Evolutionary conservation across 768 basidiomycete species (phyloP).

Genomic region (Lentinula edodes): DNA sequence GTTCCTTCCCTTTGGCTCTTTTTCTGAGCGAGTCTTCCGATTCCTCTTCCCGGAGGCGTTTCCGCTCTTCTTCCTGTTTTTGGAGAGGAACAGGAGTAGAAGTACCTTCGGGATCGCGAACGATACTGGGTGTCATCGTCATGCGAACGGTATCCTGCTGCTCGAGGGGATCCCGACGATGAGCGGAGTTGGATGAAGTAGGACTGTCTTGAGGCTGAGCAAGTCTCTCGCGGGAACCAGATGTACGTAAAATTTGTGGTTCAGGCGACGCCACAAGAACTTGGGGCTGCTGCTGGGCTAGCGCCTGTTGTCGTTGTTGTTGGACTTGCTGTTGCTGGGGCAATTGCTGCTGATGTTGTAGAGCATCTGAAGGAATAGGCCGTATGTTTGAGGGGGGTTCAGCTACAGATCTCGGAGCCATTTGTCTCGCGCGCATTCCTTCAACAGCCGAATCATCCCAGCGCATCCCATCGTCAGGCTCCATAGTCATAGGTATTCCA

Average conservation of each 20-base stretch:
- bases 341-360: constrained; percentile 28
- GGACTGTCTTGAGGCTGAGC: constrained; percentile 10
- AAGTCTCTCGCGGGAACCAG: constrained; percentile 46
- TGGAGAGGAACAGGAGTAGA: constrained; percentile 15
- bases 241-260: constrained; percentile 32
- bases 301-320: constrained; percentile 20
- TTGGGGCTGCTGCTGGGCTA: constrained; percentile 18
- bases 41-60: constrained; percentile 43
- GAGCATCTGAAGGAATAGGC: constrained; percentile 22
- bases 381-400: constrained; percentile 29
- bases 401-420: constrained; percentile 15
- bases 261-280: constrained; percentile 7
- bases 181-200: constrained; percentile 15
- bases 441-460: constrained; percentile 77
- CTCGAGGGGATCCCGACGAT: constrained; percentile 56
- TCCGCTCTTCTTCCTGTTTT: constrained; percentile 48
- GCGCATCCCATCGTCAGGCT: constrained; percentile 70
- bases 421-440: constrained; percentile 31
- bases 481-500: constrained; percentile 44
- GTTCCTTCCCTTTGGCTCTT: constrained; percentile 42
- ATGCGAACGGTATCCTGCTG: constrained; percentile 71
- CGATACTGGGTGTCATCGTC: constrained; percentile 74
- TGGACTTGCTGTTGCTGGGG: constrained; percentile 17
- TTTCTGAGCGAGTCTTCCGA: constrained; percentile 30
- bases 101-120: constrained; percentile 40